These are phyloP conservation scores for Paracoccidioides lutzii DNA, from an alignment of 2,329 filamentous ascomycete genomes.

Conservation along the genomic window DNA sequence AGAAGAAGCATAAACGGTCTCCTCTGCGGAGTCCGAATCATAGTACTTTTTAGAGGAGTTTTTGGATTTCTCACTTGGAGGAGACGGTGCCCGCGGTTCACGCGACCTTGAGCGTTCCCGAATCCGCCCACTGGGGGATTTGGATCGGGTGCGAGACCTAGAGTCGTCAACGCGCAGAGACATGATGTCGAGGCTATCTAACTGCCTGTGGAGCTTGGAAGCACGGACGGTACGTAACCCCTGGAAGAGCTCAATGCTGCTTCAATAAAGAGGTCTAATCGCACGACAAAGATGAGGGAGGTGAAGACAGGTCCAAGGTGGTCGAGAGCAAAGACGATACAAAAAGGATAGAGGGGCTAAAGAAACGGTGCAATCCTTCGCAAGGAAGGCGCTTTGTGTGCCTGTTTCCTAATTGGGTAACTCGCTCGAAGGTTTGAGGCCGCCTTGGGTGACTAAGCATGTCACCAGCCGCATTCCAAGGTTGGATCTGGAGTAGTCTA, in stretches of 20 bases:
- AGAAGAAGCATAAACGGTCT: constrained; percentile 12
- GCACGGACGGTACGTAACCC: neutral
- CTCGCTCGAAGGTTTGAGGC: neutral
- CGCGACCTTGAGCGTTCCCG: constrained; percentile 33
- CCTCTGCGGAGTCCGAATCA: constrained; percentile 18
- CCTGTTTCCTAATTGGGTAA: neutral
- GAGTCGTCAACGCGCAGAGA: constrained; percentile 29
- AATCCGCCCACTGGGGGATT: constrained; percentile 29
- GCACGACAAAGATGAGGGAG: neutral
- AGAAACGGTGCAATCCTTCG: neutral
- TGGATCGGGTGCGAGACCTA: constrained; percentile 33
- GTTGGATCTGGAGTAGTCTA: neutral
- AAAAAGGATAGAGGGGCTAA: neutral
- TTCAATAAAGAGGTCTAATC: neutral
- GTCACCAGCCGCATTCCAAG: no score
- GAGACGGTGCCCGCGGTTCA: constrained; percentile 24
- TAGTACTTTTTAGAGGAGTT: constrained; percentile 16
- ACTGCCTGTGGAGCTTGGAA: neutral
- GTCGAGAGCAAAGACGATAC: no score
- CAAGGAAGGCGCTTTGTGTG: neutral
- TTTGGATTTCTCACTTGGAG: constrained; percentile 17
- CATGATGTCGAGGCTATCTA: neutral
- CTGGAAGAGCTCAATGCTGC: neutral
- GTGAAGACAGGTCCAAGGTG: neutral
- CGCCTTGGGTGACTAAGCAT: neutral